A percentile compares a stretch with the other conserved stretches of the same genome.
phyloP scores from a whole-genome alignment of 192 early-diverging fungal genomes.

The Coemansia sp. region DNA sequence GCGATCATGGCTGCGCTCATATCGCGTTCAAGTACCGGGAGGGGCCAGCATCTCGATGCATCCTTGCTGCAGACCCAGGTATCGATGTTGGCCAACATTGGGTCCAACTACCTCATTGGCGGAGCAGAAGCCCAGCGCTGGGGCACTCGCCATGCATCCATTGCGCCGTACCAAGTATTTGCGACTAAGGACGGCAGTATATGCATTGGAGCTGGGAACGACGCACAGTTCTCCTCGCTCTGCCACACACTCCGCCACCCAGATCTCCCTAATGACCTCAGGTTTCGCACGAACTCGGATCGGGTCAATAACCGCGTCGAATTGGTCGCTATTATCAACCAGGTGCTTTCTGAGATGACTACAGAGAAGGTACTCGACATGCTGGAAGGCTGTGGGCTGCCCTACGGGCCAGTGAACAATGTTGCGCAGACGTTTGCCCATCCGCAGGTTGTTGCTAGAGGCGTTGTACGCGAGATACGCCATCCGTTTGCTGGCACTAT shows the following conservation, averaged over 20 bases:
- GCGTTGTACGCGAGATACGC: conserved; percentile 77
- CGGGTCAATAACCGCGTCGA: conserved; percentile 73
- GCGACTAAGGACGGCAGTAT: conserved; percentile 75
- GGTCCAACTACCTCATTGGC: conserved; percentile 81
- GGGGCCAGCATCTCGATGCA: conserved; percentile 87
- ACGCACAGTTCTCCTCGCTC: conserved; percentile 76
- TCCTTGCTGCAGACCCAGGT: conserved; percentile 89
- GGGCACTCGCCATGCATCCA: conserved; percentile 88
- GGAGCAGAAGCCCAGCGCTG: conserved; percentile 76
- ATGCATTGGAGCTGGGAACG: conserved; percentile 91
- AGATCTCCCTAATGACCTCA: conserved; percentile 53
- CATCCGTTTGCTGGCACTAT: conserved; percentile 82
- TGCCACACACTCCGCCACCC: conserved; percentile 58
- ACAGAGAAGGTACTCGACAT: conserved; percentile 66
- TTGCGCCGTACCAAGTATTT: conserved; percentile 92
- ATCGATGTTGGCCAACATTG: conserved; percentile 88
- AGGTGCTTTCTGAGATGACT: conserved; percentile 49
- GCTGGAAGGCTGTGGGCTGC: conserved; percentile 71
- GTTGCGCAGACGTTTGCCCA: conserved; percentile 76
- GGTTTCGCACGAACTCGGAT: conserved; percentile 69
- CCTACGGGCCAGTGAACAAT: conserved; percentile 83
- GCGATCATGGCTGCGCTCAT: conserved; percentile 88
- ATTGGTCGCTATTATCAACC: conserved; percentile 64
- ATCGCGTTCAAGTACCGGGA: conserved; percentile 61
- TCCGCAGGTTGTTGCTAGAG: conserved; percentile 67